phyloP scores from a whole-genome alignment of 129 eudicot species.

The Centella asiatica region DNA sequence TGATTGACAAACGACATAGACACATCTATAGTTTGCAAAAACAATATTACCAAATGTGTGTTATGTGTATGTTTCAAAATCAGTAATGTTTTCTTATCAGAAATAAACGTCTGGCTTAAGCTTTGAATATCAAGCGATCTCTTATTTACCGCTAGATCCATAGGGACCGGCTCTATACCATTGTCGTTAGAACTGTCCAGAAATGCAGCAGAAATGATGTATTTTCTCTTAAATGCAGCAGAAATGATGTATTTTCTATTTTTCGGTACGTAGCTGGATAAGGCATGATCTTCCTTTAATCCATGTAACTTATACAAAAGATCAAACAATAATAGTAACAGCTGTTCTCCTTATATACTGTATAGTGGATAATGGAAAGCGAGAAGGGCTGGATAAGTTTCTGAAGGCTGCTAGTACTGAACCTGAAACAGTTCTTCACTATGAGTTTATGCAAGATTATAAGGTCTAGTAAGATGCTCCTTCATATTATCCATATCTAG shows the following conservation, averaged over 20 bases:
- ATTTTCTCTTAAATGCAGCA: background rate
- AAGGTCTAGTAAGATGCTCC: conserved; percentile 50
- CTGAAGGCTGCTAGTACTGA: conserved; percentile 89
- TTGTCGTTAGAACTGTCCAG: background rate
- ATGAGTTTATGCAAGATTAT: conserved; percentile 99
- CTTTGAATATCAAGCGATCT: too few relatives aligned
- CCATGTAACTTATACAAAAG: background rate
- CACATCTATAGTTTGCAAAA: background rate
- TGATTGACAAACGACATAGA: background rate
- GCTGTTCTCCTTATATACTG: background rate
- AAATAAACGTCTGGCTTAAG: too few relatives aligned
- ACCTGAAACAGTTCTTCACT: conserved; percentile 95
- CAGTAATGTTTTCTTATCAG: too few relatives aligned
- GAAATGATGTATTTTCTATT: background rate
- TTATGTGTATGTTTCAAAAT: too few relatives aligned
- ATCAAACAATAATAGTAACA: background rate
- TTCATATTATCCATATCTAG: too few relatives aligned
- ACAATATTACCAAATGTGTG: too few relatives aligned
- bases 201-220: background rate
- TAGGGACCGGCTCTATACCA: too few relatives aligned
- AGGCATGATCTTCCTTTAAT: background rate
- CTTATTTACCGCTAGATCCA: too few relatives aligned
- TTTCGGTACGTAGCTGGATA: background rate
- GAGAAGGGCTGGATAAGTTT: conserved; percentile 97
- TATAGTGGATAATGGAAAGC: conserved; percentile 89